phyloP scores from a whole-genome alignment of 352 stramenopile species.

The Globisporangium cederbergense region DNA sequence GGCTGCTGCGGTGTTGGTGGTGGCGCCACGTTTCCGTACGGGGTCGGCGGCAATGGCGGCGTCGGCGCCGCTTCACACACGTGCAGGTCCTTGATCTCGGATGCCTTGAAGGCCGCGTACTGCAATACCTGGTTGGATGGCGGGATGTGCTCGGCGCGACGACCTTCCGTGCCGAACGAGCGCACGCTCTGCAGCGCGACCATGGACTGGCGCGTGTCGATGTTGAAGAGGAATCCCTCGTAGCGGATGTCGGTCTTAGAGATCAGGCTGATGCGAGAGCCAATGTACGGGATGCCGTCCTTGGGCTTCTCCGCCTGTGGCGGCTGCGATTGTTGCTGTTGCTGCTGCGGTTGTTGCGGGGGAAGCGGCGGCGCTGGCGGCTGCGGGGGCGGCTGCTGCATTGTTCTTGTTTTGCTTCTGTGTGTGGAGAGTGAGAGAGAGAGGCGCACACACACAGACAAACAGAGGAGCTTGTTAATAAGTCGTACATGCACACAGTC shows the following conservation, averaged over 20 bases:
- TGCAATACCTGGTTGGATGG: conserved; percentile 73
- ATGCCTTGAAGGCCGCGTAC: conserved; percentile 79
- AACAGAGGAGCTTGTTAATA: background rate
- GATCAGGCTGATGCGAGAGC: conserved; percentile 78
- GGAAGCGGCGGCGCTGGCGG: conserved; percentile 17
- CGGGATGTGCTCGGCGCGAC: conserved; percentile 66
- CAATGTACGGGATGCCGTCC: conserved; percentile 77
- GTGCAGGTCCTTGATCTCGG: conserved; percentile 85
- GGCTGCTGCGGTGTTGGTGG: conserved; percentile 20
- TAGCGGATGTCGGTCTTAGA: conserved; percentile 89
- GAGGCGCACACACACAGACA: background rate
- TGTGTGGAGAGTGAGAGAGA: background rate
- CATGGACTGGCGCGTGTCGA: conserved; percentile 81
- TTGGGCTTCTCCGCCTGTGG: conserved; percentile 20
- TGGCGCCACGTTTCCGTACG: conserved; percentile 16
- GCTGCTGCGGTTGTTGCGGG: too few relatives aligned
- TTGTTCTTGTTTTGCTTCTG: background rate
- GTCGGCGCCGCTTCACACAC: conserved; percentile 70
- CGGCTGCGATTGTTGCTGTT: conserved; percentile 3
- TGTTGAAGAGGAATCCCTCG: conserved; percentile 85
- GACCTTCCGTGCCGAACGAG: conserved; percentile 81
- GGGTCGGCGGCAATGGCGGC: conserved; percentile 11
- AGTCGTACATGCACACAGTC: background rate
- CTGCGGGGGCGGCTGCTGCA: conserved; percentile 16
- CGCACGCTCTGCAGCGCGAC: conserved; percentile 78